phyloP scores from a whole-genome alignment of 805 yeast genomes.

The Ogataea polymorpha region DNA sequence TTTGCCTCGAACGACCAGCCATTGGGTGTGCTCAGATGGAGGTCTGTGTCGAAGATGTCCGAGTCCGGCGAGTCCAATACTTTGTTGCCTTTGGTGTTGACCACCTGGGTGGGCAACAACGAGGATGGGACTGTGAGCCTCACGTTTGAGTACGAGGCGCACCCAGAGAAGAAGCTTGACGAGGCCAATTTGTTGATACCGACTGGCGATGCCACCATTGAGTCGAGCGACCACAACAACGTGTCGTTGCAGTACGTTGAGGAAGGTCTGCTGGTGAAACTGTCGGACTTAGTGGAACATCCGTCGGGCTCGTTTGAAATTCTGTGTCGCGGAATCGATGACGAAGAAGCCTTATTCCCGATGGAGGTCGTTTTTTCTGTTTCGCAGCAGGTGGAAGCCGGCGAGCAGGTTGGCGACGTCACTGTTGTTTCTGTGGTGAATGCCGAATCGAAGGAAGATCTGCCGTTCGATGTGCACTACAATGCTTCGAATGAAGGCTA shows the following conservation, averaged over 20 bases:
- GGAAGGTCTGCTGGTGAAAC: conserved; percentile 66
- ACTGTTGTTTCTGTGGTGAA: conserved; percentile 62
- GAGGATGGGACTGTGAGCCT: conserved; percentile 63
- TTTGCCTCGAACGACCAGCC: conserved; percentile 92
- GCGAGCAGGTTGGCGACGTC: conserved; percentile 51
- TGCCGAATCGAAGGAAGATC: conserved; percentile 40
- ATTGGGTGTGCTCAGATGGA: conserved; percentile 92
- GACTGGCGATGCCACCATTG: conserved; percentile 50
- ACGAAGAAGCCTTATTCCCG: conserved; percentile 88
- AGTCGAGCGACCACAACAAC: conserved; percentile 53
- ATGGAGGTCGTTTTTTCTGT: conserved; percentile 64
- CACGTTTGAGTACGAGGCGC: conserved; percentile 85
- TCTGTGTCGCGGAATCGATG: conserved; percentile 58
- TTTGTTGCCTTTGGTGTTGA: conserved; percentile 65
- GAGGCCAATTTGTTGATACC: conserved; percentile 64
- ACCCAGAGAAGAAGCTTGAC: conserved; percentile 47
- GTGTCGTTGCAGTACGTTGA: conserved; percentile 56
- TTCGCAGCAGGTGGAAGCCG: conserved; percentile 27
- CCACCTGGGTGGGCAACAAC: conserved; percentile 77
- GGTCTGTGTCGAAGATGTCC: conserved; percentile 55
- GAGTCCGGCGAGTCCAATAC: conserved; percentile 51
- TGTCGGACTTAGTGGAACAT: conserved; percentile 47
- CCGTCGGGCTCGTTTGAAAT: conserved; percentile 77
- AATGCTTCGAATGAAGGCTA: conserved; percentile 58
- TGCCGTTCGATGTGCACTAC: conserved; percentile 68